Evolutionary conservation across 305 asterid genomes (phyloP), one percentile per base, ranked within the genome.

Genomic region (Solanum hybrid): DNA sequence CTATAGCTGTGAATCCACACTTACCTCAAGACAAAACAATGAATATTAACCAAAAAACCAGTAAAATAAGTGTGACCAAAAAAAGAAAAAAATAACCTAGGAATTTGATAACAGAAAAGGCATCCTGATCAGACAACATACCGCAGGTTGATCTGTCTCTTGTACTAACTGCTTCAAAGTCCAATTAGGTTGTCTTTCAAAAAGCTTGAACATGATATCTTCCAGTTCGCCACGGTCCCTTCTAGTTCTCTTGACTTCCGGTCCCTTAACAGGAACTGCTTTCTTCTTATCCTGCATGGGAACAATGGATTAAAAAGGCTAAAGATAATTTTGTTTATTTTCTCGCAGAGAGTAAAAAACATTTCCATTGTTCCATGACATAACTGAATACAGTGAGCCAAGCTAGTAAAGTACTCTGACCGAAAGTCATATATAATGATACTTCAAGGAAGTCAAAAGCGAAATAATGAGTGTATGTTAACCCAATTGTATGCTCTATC

Each of bases 131-230:
- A 90, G 90, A 88, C 89, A 84, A 79, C 92, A 89, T 94, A 96
- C 98, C 77, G 95, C 98, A 34, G 99, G 98, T 93, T 95, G 98
- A 92, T 96, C 96, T 1, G 98, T 95, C 90, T 95, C 96, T 91
- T 95, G 97, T 91, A 96, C 96, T 35, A 96, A 94, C 94, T 94
- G 97, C 94, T 95, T 96, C 92, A 96, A 92, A 72, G 98, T 91
- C 98, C 99, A 96, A 81, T 96, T 96, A 88, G 99, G 98, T 81
- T 95, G 98, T 88, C 93, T 94, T 90, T 96, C 99, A 86, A 95
- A 96, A 89, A 96, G 98, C 92, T 95, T 96, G 92, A 95, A 96
- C 98, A 96, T 94, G 89, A 96, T 96, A 93, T 94, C 98, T 90
- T 96, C 99, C 91, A 96, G 91, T 91, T 95, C 96, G 80, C 98